A percentile compares a stretch with the other conserved stretches of the same genome.
Conservation (phyloP, 345 rosid genomes). For the Moricandia moricandioides region DNA sequence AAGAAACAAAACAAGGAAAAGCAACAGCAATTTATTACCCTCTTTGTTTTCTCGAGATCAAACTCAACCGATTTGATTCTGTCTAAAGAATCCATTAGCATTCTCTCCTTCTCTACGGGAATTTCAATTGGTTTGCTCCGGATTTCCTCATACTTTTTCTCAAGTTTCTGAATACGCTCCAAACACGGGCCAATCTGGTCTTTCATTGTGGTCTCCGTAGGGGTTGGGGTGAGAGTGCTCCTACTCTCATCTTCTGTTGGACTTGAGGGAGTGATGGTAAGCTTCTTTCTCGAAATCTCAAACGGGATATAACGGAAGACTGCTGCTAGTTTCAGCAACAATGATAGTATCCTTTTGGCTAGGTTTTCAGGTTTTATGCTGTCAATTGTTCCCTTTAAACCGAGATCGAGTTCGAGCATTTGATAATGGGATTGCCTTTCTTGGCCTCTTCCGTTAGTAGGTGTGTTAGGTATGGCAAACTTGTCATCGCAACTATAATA, state of each 20-base stretch:
- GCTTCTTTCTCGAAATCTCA: constrained; percentile 56
- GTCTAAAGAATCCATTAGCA: constrained; percentile 73
- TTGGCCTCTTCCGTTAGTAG: constrained; percentile 31
- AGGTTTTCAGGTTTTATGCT: constrained; percentile 37
- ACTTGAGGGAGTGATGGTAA: constrained; percentile 45
- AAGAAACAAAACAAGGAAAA: background rate
- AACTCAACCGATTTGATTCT: constrained; percentile 82
- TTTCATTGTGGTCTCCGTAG: constrained; percentile 29
- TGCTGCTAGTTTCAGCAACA: constrained; percentile 50
- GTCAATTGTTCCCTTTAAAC: constrained; percentile 45
- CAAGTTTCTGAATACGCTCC: constrained; percentile 75
- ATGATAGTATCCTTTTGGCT: constrained; percentile 41
- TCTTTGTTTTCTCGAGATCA: constrained; percentile 89
- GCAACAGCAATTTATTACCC: constrained; percentile 38
- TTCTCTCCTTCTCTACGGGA: constrained; percentile 77
- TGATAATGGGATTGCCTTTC: constrained; percentile 36
- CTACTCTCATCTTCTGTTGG: constrained; percentile 24
- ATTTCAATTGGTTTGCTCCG: constrained; percentile 62
- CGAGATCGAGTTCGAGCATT: constrained; percentile 27
- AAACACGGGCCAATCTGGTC: constrained; percentile 59
- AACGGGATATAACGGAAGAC: constrained; percentile 41
- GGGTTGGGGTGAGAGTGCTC: background rate
- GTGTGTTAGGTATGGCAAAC: background rate
- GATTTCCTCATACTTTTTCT: constrained; percentile 60
- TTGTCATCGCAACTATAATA: background rate